These are phyloP conservation scores for Colletotrichum costaricense DNA, from an alignment of 2,329 filamentous ascomycete species.

Conservation along the genomic window DNA sequence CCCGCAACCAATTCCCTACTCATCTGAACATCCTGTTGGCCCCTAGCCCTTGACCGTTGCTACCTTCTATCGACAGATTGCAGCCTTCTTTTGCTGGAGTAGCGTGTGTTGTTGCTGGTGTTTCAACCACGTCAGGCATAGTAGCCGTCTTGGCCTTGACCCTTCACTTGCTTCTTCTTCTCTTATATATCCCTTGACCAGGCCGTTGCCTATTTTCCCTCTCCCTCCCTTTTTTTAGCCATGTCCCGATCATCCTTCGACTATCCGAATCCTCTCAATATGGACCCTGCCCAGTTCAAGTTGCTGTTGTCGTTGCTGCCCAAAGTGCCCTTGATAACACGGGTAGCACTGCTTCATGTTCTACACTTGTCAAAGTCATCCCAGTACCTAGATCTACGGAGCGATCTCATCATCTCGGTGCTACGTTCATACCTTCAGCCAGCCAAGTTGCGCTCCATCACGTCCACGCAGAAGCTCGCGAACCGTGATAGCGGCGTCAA, in stretches of 20 bases:
- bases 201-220: not conserved
- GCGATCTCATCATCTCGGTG: slow-evolving; percentile 77
- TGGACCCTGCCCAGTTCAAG: slow-evolving; percentile 32
- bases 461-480: slow-evolving; percentile 71
- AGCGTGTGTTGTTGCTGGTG: slow-evolving; percentile 14
- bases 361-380: slow-evolving; percentile 77
- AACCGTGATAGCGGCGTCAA: slow-evolving; percentile 76
- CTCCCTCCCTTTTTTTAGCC: not conserved
- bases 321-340: slow-evolving; percentile 71
- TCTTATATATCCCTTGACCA: slow-evolving; percentile 2
- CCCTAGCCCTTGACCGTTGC: slow-evolving; percentile 16
- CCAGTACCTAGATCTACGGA: slow-evolving; percentile 82
- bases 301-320: slow-evolving; percentile 54
- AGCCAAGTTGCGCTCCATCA: slow-evolving; percentile 61
- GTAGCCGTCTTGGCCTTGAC: slow-evolving; percentile 4
- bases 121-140: slow-evolving; percentile 30
- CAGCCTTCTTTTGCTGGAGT: slow-evolving; percentile 10
- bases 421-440: slow-evolving; percentile 73
- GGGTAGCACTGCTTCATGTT: slow-evolving; percentile 71
- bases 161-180: slow-evolving; percentile 4
- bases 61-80: not conserved
- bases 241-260: slow-evolving; percentile 10
- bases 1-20: not conserved
- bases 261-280: slow-evolving; percentile 22
- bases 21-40: slow-evolving; percentile 19